phyloP scores from a whole-genome alignment of 2,329 filamentous ascomycete species.

The Neurospora sp. region DNA sequence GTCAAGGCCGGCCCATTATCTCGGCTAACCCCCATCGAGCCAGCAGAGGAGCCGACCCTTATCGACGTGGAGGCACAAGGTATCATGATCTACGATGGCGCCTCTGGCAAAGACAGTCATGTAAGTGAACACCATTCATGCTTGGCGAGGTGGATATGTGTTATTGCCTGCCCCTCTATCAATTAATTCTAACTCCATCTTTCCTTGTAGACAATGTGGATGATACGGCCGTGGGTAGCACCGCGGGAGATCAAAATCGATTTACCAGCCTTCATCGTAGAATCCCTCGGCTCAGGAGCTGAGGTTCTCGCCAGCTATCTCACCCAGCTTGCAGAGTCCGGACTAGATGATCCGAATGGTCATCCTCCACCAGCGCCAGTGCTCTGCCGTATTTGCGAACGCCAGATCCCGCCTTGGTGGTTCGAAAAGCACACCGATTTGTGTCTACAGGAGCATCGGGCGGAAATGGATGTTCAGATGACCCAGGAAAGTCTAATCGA shows the following conservation, averaged over 20 bases:
- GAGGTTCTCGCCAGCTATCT: conserved; percentile 92
- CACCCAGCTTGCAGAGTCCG: conserved; percentile 77
- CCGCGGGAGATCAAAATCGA: conserved; percentile 94
- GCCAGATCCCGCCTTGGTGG: conserved; percentile 97
- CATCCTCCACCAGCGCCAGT: conserved; percentile 76
- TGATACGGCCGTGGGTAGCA: conserved; percentile 84
- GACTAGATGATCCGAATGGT: conserved; percentile 62
- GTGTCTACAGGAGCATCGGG: conserved; percentile 88
- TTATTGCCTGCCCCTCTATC: background rate
- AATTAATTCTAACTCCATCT: conserved; percentile 1
- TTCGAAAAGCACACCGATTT: conserved; percentile 98
- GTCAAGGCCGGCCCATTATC: conserved; percentile 61
- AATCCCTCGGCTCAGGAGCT: conserved; percentile 87
- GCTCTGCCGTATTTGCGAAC: conserved; percentile 92
- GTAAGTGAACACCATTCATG: conserved; percentile 42
- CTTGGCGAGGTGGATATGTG: background rate
- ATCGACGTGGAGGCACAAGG: conserved; percentile 90
- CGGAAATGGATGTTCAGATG: conserved; percentile 97
- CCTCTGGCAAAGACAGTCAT: conserved; percentile 80
- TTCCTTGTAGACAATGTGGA: conserved; percentile 83
- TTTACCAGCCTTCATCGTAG: conserved; percentile 77
- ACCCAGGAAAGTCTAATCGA: conserved; percentile 86
- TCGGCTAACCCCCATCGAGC: conserved; percentile 44
- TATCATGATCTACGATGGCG: conserved; percentile 93
- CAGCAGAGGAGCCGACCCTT: conserved; percentile 34